Conservation (phyloP, 2,329 filamentous ascomycete genomes). For the Sclerotinia glacialis region DNA sequence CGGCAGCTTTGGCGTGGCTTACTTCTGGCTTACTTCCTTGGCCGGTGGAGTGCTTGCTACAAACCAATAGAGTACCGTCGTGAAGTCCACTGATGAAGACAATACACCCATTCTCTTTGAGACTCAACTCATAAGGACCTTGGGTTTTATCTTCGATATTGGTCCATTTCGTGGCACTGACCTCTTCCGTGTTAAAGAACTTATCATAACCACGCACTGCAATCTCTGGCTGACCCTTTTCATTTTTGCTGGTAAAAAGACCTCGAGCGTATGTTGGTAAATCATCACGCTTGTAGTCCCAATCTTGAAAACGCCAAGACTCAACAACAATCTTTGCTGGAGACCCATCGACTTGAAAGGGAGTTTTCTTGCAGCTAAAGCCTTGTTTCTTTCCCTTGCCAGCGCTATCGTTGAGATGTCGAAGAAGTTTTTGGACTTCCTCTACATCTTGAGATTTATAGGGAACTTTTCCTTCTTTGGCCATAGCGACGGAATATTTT, state of each 20-base stretch:
- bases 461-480: slow-evolving; percentile 52
- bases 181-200: slow-evolving; percentile 93
- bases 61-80: slow-evolving; percentile 87
- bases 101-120: slow-evolving; percentile 99
- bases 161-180: slow-evolving; percentile 75
- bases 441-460: slow-evolving; percentile 67
- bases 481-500: slow-evolving; percentile 46
- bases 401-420: slow-evolving; percentile 55
- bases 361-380: slow-evolving; percentile 78
- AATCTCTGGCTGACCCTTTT: slow-evolving; percentile 69
- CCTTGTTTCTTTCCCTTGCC: slow-evolving; percentile 54
- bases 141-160: slow-evolving; percentile 72
- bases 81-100: slow-evolving; percentile 93
- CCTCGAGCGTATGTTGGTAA: slow-evolving; percentile 92
- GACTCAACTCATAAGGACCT: slow-evolving; percentile 89
- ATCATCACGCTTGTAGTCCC: slow-evolving; percentile 86
- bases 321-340: slow-evolving; percentile 67
- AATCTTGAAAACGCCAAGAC: slow-evolving; percentile 92
- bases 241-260: slow-evolving; percentile 78
- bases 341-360: slow-evolving; percentile 64
- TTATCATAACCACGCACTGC: slow-evolving; percentile 93
- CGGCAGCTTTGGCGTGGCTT: slow-evolving; percentile 83
- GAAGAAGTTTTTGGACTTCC: slow-evolving; percentile 51
- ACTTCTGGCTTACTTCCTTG: slow-evolving; percentile 58
- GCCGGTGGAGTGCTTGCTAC: slow-evolving; percentile 97